Percentiles rank a stretch among this genome's conserved stretches.
Evolutionary conservation across 2,329 filamentous ascomycete genomes (phyloP).

Genomic region (Tympanopsis confertula): DNA sequence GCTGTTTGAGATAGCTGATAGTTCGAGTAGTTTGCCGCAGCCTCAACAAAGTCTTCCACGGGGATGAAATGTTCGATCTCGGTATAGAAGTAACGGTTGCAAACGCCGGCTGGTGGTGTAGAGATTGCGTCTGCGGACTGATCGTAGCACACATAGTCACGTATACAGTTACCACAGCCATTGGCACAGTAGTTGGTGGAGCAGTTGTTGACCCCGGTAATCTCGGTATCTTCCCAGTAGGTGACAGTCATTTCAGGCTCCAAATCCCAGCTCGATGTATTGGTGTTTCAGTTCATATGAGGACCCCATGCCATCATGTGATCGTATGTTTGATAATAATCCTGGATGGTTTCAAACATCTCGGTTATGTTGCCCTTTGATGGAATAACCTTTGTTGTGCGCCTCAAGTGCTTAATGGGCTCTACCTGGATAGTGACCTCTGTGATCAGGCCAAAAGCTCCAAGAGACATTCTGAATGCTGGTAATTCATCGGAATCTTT

Average conservation of each 20-base stretch:
- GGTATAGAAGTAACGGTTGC: slow-evolving; percentile 8
- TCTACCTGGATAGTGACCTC: slow-evolving; percentile 9
- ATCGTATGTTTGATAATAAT: background rate
- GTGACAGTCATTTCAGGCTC: background rate
- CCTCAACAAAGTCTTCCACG: slow-evolving; percentile 7
- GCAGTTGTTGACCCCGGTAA: slow-evolving; percentile 8
- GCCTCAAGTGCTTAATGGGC: slow-evolving; percentile 5
- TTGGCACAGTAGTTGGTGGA: slow-evolving; percentile 10
- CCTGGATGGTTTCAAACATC: background rate
- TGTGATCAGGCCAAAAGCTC: slow-evolving; percentile 9
- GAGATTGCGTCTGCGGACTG: slow-evolving; percentile 7
- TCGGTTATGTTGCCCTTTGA: background rate
- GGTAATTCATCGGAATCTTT: slow-evolving; percentile 7
- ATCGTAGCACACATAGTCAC: slow-evolving; percentile 10
- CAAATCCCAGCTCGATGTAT: background rate
- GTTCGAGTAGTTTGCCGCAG: slow-evolving; percentile 5
- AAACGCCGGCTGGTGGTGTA: slow-evolving; percentile 7
- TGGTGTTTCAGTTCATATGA: background rate
- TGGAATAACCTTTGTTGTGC: slow-evolving; percentile 1
- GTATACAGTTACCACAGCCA: slow-evolving; percentile 9
- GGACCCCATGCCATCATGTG: background rate
- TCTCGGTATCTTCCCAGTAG: slow-evolving; percentile 8
- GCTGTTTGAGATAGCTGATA: background rate
- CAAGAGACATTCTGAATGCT: slow-evolving; percentile 8
- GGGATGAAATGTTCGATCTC: slow-evolving; percentile 11